A percentile compares a stretch with the other conserved stretches of the same genome.
Conservation (phyloP, 331 rosid species). For the Telfairia occidentalis region DNA sequence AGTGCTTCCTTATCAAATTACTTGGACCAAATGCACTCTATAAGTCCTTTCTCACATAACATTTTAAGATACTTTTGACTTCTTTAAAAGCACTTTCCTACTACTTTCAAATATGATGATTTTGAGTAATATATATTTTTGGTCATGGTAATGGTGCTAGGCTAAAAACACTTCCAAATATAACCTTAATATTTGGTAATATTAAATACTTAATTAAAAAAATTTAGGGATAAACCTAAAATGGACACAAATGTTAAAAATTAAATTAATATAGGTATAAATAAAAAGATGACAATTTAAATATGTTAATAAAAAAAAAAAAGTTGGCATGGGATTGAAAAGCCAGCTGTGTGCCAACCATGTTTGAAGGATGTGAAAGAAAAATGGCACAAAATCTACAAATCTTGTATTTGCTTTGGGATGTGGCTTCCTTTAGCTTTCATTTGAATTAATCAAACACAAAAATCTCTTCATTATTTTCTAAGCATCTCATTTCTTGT, state of each 20-base stretch:
- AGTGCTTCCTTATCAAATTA: no score
- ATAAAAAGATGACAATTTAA: not conserved
- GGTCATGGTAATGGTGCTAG: not conserved
- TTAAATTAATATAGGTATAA: no score
- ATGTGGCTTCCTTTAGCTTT: not conserved
- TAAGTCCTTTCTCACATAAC: no score
- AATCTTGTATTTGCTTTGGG: not conserved
- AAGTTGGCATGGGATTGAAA: not conserved
- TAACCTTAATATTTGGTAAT: not conserved
- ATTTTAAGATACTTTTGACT: no score
- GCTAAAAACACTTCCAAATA: no score
- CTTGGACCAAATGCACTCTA: no score
- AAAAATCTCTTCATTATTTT: not conserved
- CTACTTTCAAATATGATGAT: not conserved
- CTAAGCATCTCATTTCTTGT: not conserved
- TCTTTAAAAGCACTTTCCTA: not conserved
- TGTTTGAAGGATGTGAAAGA: not conserved
- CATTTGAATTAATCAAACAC: slow-evolving; percentile 6
- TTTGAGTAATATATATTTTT: no score
- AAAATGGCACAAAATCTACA: not conserved
- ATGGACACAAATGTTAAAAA: not conserved
- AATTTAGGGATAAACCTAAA: not conserved
- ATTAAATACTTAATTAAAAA: not conserved
- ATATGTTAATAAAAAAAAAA: not conserved
- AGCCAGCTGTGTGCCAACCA: not conserved